Evolutionary conservation across 345 rosid species (phyloP).

Genomic region (Salix dunnii): DNA sequence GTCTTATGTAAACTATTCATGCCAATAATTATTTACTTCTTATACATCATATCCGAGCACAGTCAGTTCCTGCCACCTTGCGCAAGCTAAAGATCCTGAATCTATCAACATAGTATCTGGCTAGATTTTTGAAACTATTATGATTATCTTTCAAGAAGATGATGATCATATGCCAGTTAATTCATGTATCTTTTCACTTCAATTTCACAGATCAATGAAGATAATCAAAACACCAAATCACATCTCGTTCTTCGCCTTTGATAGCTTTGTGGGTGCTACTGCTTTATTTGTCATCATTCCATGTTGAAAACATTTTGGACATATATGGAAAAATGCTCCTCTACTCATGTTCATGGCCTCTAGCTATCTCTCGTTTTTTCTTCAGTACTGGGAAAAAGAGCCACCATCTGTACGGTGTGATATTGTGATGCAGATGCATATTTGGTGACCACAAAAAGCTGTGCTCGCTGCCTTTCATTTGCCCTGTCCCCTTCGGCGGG

Average conservation of each 20-base stretch:
- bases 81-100: not conserved
- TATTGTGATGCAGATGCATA: not conserved
- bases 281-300: conserved; percentile 17
- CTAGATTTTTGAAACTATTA: not conserved
- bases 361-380: not conserved
- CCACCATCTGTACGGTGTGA: not conserved
- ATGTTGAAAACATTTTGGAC: conserved; percentile 16
- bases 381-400: not conserved
- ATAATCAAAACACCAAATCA: conserved; percentile 10
- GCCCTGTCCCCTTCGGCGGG: conserved; percentile 19
- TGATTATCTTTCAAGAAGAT: conserved; percentile 7
- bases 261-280: conserved; percentile 9
- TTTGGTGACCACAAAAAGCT: not conserved
- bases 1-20: too few relatives aligned
- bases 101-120: not conserved
- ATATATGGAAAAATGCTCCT: conserved; percentile 7
- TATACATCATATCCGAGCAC: too few relatives aligned
- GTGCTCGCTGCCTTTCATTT: not conserved
- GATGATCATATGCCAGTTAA: conserved; percentile 16
- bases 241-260: not conserved
- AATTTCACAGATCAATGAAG: conserved; percentile 1
- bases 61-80: conserved; percentile 1
- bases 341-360: not conserved
- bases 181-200: not conserved
- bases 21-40: too few relatives aligned